phyloP scores from a whole-genome alignment of 176 grass and related monocot species.

The Triticum timopheevii region DNA sequence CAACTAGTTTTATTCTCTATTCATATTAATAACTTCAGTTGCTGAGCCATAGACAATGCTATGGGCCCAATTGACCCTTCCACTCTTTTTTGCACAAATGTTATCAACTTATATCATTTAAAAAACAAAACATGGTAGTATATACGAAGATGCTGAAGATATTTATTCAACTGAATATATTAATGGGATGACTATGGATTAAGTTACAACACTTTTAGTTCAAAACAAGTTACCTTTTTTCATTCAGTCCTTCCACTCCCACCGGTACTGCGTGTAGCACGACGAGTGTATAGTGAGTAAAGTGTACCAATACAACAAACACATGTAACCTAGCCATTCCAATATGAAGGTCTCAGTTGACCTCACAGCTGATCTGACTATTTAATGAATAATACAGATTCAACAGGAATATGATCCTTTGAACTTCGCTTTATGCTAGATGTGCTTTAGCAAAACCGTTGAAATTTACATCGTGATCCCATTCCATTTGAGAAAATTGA shows the following conservation, averaged over 20 bases:
- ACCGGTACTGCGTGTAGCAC: not conserved
- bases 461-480: not conserved
- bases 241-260: not conserved
- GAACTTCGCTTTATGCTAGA: not conserved
- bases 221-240: not conserved
- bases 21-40: not conserved
- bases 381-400: not conserved
- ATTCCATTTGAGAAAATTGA: conserved; percentile 4
- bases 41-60: not conserved
- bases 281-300: not conserved
- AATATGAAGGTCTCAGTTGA: not conserved
- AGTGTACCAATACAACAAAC: not conserved
- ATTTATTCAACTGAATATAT: not conserved
- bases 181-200: not conserved
- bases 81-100: not conserved
- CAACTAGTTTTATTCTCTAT: not conserved
- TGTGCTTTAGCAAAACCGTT: not conserved
- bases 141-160: not conserved
- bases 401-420: conserved; percentile 11
- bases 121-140: not conserved
- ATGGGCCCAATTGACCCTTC: not conserved
- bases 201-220: not conserved
- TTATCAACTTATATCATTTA: too few relatives aligned
- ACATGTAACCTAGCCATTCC: not conserved
- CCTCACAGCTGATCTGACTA: not conserved